These are phyloP conservation scores for Bothriochloa decipiens DNA, from an alignment of 176 grass and related monocot species.

Conservation along the genomic window DNA sequence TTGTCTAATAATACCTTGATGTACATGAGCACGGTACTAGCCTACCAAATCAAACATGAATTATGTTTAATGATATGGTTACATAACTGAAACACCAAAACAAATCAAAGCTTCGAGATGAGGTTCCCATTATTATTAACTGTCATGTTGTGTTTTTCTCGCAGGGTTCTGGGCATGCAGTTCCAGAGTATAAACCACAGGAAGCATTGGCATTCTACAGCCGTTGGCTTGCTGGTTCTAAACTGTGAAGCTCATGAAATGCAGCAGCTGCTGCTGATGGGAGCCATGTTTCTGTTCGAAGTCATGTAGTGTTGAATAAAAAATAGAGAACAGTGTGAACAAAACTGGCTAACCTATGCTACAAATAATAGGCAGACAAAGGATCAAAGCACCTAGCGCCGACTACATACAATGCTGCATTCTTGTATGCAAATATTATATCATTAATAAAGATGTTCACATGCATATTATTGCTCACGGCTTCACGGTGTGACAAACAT, in stretches of 20 bases:
- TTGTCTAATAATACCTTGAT: neutral
- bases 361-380: neutral
- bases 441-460: neutral
- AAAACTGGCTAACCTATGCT: neutral
- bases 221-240: constrained; percentile 65
- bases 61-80: neutral
- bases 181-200: constrained; percentile 85
- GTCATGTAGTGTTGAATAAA: neutral
- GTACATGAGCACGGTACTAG: neutral
- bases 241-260: constrained; percentile 48
- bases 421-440: constrained; percentile 30
- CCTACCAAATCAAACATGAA: neutral
- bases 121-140: neutral
- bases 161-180: constrained; percentile 81
- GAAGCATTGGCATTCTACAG: constrained; percentile 79
- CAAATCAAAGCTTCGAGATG: neutral
- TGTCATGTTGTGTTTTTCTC: neutral
- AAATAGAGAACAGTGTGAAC: neutral
- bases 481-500: too few relatives aligned
- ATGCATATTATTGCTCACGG: too few relatives aligned
- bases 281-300: constrained; percentile 28
- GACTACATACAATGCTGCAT: neutral
- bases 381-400: neutral
- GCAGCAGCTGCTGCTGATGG: constrained; percentile 6
- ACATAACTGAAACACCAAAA: constrained; percentile 1